Evolutionary conservation across 1,284 basidiomycete species (phyloP), one percentile per base, ranked within the genome.

Genomic region (Entoloma clypeatum): DNA sequence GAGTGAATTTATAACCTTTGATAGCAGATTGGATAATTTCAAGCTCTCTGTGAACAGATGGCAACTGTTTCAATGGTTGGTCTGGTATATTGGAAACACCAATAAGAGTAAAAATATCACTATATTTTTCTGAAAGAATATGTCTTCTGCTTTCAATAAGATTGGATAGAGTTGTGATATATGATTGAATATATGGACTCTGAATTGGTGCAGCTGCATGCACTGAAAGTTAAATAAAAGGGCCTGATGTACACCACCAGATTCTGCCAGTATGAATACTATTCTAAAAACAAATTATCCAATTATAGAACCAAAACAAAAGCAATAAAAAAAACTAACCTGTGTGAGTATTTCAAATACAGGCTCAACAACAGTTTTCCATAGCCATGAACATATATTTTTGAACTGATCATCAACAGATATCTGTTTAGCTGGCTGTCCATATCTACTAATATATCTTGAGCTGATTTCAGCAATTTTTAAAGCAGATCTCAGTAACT

Each of bases 191-290:
- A 26, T 41, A 48, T 7, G 39, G 31, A 17, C 39, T 34, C 9
- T 27, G n/a, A 18, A 32, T 16, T 14, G 34, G 14, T n/a, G 34
- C 33, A 21, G 38, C 25, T 26, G 25, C 38, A 16, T 31, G 42
- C 9, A 32, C 30, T 13, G 23, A 19, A 17, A 53, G 35, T 9
- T 27, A 39, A 11, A 41, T 43, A 24, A 53, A 51, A 11, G 36
- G 16, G 6, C 51, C 51, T 21, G 49, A 42, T 11, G 49, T 44
- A 29, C 49, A 53, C 51, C 51, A 53, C 51, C 49, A 53, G 6
- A 53, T 28, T 24, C 47, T 37, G 4, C 38, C 44, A 30, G 13
- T 36, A 16, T 14, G 27, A 16, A 41, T 36, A 27, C 37, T 28
- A 35, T 43, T 43, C 41, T 41, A 35, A 22, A 16, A 27, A 4